Evolutionary conservation across 2,329 filamentous ascomycete species (phyloP), one percentile per base, ranked within the genome.

Genomic region (Claviceps monticola): DNA sequence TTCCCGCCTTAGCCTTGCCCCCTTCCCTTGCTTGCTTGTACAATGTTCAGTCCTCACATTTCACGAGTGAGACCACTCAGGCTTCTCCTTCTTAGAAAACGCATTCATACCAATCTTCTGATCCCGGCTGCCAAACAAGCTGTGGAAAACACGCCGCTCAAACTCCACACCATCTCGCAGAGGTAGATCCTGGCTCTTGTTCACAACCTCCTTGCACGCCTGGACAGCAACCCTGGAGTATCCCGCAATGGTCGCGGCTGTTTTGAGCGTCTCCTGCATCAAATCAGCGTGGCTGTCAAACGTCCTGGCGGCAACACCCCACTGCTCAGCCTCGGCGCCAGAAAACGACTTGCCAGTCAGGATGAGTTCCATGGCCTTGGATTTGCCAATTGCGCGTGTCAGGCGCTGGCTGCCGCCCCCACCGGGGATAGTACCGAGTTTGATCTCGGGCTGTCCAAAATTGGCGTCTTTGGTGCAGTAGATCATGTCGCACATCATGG

Each of bases 61-160:
- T 58, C 78, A 94, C 65, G 88, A 81, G 67, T 96, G 76, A 55
- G 78, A 82, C 91, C 93, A 98, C 67, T 93, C 82, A 0, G 93
- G 73, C 78, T 94, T 94, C 73, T 86, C 81, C 82, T 97, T 97
- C 70, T 90, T 86, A 2, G 87, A 86, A 75, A 98, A 98, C 13
- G 93, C 93, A 66, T 83, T 83, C 93, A 97, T 82, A 68, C 88
- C 90, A 67, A 96, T 87, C 76, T 97, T 98, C 72, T 98, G 93
- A 69, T 98, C 93, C 71, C 88, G 80, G 66, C 86, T 95, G 21
- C 91, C 93, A 72, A 98, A 98, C 62, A 96, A 64, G 26, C 83
- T 79, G 70, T 98, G 93, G 75, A 98, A 98, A 37, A 97, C 77
- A 50, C 90, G 80, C 64, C 93, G 78, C 78, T 98, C 93, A 70